Percentiles rank a stretch among this genome's conserved stretches.
Conservation (phyloP, 768 basidiomycete species). For the Rhodotorula paludigena region DNA sequence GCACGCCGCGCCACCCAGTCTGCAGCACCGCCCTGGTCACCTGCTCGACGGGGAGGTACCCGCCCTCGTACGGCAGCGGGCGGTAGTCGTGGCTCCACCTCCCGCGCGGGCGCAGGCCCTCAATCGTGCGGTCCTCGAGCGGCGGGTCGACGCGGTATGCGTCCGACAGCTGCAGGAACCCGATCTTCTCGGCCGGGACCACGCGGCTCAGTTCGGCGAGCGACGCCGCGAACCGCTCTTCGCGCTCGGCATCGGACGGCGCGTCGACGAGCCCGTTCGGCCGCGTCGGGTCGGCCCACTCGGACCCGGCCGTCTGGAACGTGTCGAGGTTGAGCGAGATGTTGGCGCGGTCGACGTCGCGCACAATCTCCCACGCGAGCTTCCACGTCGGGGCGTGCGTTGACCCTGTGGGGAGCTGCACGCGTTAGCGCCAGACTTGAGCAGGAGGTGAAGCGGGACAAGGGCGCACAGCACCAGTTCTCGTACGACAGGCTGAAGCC, state of each 20-base stretch:
- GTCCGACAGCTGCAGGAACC: slow-evolving; percentile 43
- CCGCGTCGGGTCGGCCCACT: slow-evolving; percentile 41
- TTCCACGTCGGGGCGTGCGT: slow-evolving; percentile 37
- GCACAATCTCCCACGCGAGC: slow-evolving; percentile 40
- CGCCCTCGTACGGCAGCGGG: slow-evolving; percentile 33
- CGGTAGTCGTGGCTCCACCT: slow-evolving; percentile 38
- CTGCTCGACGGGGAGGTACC: slow-evolving; percentile 37
- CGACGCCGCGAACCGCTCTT: slow-evolving; percentile 21
- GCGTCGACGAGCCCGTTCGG: slow-evolving; percentile 34
- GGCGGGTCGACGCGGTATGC: slow-evolving; percentile 31
- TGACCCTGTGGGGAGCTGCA: slow-evolving; percentile 4
- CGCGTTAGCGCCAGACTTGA: neutral
- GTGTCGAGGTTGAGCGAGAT: slow-evolving; percentile 42
- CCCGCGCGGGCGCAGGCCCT: slow-evolving; percentile 22
- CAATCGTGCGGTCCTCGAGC: slow-evolving; percentile 28
- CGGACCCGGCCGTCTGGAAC: slow-evolving; percentile 40
- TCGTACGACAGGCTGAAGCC: slow-evolving; percentile 39
- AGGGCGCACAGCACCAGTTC: slow-evolving; percentile 39
- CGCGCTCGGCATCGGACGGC: slow-evolving; percentile 23
- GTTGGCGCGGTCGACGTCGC: slow-evolving; percentile 33
- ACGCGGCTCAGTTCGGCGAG: slow-evolving; percentile 13
- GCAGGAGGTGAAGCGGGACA: no score
- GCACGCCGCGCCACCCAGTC: slow-evolving; percentile 38
- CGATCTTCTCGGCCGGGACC: slow-evolving; percentile 42
- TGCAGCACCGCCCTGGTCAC: slow-evolving; percentile 33